A percentile compares a stretch with the other conserved stretches of the same genome.
Evolutionary conservation across 441 rosid genomes (phyloP).

Genomic region (Pelargonium cotyledonis): DNA sequence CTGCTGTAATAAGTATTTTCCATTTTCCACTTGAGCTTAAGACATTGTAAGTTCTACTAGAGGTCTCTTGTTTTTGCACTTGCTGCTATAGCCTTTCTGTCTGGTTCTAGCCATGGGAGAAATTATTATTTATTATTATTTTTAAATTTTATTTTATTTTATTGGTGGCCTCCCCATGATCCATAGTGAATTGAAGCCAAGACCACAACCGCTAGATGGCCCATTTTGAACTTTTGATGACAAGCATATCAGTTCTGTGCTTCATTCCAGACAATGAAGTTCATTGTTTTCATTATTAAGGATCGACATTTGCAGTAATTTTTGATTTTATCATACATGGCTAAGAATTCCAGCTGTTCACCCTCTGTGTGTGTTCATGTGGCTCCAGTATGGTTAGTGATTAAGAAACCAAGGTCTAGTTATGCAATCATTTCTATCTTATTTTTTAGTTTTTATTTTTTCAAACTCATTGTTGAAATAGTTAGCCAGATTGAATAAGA

Average conservation of each 20-base stretch:
- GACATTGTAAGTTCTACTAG: neutral
- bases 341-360: no score
- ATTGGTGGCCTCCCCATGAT: slow-evolving; percentile 5
- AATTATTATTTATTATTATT: neutral
- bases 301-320: neutral
- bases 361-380: no score
- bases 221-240: neutral
- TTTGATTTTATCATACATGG: no score
- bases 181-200: slow-evolving; percentile 2
- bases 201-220: neutral
- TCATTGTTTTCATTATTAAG: neutral
- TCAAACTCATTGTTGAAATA: no score
- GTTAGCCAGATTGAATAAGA: no score
- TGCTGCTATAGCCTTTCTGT: neutral
- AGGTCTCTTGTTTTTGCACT: neutral
- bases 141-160: neutral
- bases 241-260: neutral
- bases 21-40: neutral
- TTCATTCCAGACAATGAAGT: neutral
- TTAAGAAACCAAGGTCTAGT: no score
- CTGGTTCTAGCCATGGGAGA: slow-evolving; percentile 1
- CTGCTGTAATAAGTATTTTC: neutral
- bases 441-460: no score
- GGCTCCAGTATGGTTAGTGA: no score
- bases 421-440: no score